Conservation (phyloP, 2,329 filamentous ascomycete genomes). For the Periconia digitata region DNA sequence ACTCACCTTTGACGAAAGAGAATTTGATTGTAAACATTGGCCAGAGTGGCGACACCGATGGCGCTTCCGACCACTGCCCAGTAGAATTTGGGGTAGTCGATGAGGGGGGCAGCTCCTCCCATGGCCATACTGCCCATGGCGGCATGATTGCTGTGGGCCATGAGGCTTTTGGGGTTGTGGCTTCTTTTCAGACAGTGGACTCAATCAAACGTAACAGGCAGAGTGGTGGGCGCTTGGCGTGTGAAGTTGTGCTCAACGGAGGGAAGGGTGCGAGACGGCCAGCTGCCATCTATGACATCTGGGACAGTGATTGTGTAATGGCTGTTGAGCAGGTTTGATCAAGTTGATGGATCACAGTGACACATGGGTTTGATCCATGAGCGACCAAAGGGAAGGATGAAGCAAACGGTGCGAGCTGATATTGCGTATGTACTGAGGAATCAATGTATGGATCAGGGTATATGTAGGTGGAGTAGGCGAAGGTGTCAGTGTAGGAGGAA, state of each 20-base stretch:
- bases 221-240: neutral
- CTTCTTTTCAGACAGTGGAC: too few species aligned
- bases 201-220: neutral
- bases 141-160: constrained; percentile 14
- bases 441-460: neutral
- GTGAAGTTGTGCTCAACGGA: neutral
- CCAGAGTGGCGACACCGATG: constrained; percentile 47
- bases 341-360: neutral
- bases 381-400: neutral
- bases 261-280: neutral
- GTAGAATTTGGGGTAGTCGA: constrained; percentile 55
- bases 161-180: neutral
- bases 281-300: neutral
- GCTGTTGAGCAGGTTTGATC: neutral
- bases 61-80: constrained; percentile 54
- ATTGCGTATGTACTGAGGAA: neutral
- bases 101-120: constrained; percentile 49
- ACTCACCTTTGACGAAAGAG: constrained; percentile 54
- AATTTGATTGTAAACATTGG: constrained; percentile 51
- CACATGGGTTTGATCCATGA: neutral
- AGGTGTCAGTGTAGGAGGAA: constrained; percentile 8
- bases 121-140: constrained; percentile 46
- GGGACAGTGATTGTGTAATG: neutral
- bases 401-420: neutral
- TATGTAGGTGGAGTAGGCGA: neutral